Conservation (phyloP, 1,284 basidiomycete genomes). For the Mycosarcoma maydis region DNA sequence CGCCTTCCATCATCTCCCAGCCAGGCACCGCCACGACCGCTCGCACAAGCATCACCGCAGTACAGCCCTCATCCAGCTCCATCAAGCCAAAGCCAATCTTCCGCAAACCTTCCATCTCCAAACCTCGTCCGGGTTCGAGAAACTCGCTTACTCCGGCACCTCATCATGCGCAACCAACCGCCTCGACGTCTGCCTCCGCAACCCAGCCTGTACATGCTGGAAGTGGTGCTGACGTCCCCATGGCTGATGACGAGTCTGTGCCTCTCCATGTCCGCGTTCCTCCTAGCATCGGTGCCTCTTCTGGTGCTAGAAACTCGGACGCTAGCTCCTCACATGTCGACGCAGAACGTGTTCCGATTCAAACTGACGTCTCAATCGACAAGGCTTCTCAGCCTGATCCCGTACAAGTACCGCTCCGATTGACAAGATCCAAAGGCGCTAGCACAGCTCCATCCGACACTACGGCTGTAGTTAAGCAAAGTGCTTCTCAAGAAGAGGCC, state of each 20-base stretch:
- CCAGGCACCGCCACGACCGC: conserved; percentile 7
- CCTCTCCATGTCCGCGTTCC: conserved; percentile 7
- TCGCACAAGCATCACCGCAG: conserved; percentile 9
- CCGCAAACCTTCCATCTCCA: conserved; percentile 31
- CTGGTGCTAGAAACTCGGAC: too few species aligned
- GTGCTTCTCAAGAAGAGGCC: conserved; percentile 26
- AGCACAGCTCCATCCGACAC: neutral
- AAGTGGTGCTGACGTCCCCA: too few species aligned
- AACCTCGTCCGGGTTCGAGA: conserved; percentile 37
- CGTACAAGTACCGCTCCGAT: conserved; percentile 11
- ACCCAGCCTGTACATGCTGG: neutral
- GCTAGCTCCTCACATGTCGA: neutral
- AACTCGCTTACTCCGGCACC: conserved; percentile 38
- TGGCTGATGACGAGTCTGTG: too few species aligned
- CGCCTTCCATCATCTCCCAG: conserved; percentile 27
- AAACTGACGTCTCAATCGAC: conserved; percentile 2
- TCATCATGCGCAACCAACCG: neutral
- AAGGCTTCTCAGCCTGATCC: conserved; percentile 41
- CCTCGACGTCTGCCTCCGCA: neutral
- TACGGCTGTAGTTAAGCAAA: conserved; percentile 15
- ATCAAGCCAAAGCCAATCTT: conserved; percentile 23
- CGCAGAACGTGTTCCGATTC: neutral
- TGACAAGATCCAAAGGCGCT: conserved; percentile 3
- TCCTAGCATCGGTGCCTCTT: conserved; percentile 20
- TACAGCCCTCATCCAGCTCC: conserved; percentile 12